These are phyloP conservation scores for Lycium barbarum DNA, from an alignment of 257 asterid genomes.

Conservation along the genomic window DNA sequence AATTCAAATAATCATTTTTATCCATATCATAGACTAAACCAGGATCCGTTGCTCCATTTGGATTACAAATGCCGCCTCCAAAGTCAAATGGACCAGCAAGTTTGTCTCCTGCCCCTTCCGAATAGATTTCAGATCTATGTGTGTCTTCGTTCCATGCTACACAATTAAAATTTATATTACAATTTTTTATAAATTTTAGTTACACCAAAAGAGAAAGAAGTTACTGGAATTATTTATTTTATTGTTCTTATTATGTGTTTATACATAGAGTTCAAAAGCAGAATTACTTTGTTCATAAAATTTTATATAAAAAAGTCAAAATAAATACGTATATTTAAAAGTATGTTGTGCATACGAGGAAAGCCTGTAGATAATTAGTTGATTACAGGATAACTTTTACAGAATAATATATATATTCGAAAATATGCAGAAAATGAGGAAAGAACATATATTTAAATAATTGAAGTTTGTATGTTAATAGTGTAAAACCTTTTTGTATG, in stretches of 20 bases:
- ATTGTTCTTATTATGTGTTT: background rate
- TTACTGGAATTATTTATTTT: background rate
- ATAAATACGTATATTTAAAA: background rate
- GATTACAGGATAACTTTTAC: background rate
- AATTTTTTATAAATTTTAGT: background rate
- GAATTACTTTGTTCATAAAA: background rate
- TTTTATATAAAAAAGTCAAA: background rate
- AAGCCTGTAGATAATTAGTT: background rate
- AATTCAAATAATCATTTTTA: constrained; percentile 37
- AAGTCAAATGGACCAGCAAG: constrained; percentile 51
- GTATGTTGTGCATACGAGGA: background rate
- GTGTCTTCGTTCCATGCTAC: constrained; percentile 14
- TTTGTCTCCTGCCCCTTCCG: constrained; percentile 42
- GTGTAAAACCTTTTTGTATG: background rate
- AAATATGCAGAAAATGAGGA: background rate
- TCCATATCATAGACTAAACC: constrained; percentile 50
- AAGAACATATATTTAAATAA: background rate
- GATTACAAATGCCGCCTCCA: constrained; percentile 55
- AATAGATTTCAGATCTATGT: background rate
- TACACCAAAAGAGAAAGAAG: background rate
- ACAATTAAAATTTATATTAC: background rate
- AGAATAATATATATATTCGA: no score
- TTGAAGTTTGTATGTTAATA: background rate
- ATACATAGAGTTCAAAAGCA: background rate
- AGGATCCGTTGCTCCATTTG: constrained; percentile 45